Evolutionary conservation across 768 basidiomycete species (phyloP).

Genomic region (Boletus coccyginus): DNA sequence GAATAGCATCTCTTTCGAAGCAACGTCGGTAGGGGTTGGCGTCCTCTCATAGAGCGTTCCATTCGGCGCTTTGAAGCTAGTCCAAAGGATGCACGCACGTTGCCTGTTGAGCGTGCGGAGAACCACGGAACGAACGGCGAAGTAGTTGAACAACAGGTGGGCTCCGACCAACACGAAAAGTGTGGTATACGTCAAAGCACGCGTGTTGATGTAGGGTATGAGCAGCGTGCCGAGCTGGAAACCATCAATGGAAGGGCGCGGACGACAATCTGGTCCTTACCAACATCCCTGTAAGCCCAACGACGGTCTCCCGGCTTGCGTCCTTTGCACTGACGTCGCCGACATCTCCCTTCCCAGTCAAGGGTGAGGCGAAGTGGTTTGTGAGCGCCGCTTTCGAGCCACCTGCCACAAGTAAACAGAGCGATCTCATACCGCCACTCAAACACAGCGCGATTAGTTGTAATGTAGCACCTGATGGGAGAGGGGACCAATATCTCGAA

Average conservation of each 20-base stretch:
- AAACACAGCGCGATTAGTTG: constrained; percentile 53
- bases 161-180: constrained; percentile 50
- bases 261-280: constrained; percentile 35
- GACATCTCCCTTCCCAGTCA: constrained; percentile 53
- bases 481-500: constrained; percentile 33
- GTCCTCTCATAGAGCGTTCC: constrained; percentile 14
- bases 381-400: constrained; percentile 71
- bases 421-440: constrained; percentile 54
- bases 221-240: constrained; percentile 56
- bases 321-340: constrained; percentile 75
- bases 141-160: constrained; percentile 58
- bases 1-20: constrained; percentile 46
- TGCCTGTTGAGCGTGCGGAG: constrained; percentile 61
- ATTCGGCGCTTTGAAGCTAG: constrained; percentile 10
- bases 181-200: constrained; percentile 46
- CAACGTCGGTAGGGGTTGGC: constrained; percentile 37
- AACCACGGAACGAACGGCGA: constrained; percentile 56
- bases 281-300: constrained; percentile 65
- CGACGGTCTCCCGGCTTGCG: constrained; percentile 66
- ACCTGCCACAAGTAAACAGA: constrained; percentile 63
- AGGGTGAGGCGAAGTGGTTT: constrained; percentile 59
- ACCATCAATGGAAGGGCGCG: not conserved
- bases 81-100: constrained; percentile 54
- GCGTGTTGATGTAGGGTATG: constrained; percentile 52
- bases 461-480: constrained; percentile 30